Conservation (phyloP, 148 eudicot genomes). For the Pouteria glomerata region DNA sequence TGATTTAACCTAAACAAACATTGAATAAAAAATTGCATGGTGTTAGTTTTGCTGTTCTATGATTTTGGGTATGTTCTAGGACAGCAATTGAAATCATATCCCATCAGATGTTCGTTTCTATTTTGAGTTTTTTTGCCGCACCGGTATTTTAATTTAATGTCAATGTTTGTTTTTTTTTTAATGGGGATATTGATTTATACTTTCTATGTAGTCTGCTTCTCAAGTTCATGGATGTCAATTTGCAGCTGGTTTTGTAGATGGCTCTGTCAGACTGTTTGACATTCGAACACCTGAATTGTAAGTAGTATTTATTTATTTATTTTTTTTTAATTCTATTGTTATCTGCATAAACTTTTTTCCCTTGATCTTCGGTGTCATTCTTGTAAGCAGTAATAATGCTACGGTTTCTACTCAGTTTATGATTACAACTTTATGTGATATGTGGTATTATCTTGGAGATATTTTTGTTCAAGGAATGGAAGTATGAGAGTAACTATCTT, state of each 20-base stretch:
- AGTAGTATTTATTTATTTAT: slow-evolving; percentile 17
- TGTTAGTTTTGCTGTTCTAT: not conserved
- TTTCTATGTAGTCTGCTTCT: too few species aligned
- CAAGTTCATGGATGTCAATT: slow-evolving; percentile 63
- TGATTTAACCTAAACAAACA: not conserved
- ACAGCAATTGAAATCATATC: not conserved
- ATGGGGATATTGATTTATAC: not conserved
- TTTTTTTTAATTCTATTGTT: not conserved
- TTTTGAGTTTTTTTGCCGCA: not conserved
- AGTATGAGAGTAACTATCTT: not conserved
- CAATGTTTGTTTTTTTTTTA: not conserved
- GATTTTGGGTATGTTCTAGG: too few species aligned
- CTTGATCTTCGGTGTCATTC: not conserved
- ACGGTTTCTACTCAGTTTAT: not conserved
- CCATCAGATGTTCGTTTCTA: not conserved
- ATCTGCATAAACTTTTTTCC: not conserved
- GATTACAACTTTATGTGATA: not conserved
- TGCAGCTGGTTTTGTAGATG: slow-evolving; percentile 87
- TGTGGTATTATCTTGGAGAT: not conserved
- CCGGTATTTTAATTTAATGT: too few species aligned
- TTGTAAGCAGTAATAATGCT: not conserved
- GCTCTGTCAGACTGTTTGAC: slow-evolving; percentile 81
- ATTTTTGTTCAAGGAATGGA: not conserved
- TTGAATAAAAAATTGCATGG: not conserved
- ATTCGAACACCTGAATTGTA: slow-evolving; percentile 83